Percentiles rank a stretch among this genome's conserved stretches.
phyloP scores from a whole-genome alignment of 768 basidiomycete genomes.

The Pilatotrama ljubarskyi region DNA sequence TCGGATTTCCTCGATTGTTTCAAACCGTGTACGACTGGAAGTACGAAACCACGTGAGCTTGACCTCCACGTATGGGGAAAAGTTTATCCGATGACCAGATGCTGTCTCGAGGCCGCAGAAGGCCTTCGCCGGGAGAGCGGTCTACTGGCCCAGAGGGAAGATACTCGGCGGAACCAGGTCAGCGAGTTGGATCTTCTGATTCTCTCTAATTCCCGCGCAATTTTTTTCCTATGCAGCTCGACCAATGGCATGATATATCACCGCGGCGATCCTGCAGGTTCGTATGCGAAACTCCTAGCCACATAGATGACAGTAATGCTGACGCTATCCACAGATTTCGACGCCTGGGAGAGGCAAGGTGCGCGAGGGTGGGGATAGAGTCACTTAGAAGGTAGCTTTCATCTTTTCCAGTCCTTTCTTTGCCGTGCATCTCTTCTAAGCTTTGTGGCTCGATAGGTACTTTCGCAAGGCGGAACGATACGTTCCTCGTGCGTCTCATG shows the following conservation, averaged over 20 bases:
- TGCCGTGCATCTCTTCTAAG: no score
- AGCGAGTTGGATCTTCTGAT: background rate
- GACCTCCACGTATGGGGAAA: background rate
- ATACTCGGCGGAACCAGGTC: slow-evolving; percentile 31
- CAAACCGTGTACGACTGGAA: slow-evolving; percentile 45
- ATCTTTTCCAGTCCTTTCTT: no score
- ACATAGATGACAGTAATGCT: background rate
- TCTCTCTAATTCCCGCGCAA: no score
- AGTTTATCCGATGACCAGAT: background rate
- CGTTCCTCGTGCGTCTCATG: slow-evolving; percentile 1
- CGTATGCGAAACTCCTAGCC: background rate
- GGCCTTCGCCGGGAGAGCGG: slow-evolving; percentile 10
- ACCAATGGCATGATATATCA: slow-evolving; percentile 31
- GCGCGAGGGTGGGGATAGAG: slow-evolving; percentile 28
- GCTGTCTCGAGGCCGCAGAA: slow-evolving; percentile 22
- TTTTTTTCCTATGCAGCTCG: slow-evolving; percentile 6
- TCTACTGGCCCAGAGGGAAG: slow-evolving; percentile 30
- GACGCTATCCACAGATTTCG: slow-evolving; percentile 20
- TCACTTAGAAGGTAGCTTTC: slow-evolving; percentile 16
- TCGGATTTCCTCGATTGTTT: slow-evolving; percentile 38
- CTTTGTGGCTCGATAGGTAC: slow-evolving; percentile 17
- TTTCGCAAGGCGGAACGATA: slow-evolving; percentile 24
- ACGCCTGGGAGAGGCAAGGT: slow-evolving; percentile 24
- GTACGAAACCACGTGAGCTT: slow-evolving; percentile 16
- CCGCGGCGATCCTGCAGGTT: slow-evolving; percentile 27